These are phyloP conservation scores for Suhomyces guaymorum DNA, from an alignment of 1,139 yeast genomes.

Conservation along the genomic window DNA sequence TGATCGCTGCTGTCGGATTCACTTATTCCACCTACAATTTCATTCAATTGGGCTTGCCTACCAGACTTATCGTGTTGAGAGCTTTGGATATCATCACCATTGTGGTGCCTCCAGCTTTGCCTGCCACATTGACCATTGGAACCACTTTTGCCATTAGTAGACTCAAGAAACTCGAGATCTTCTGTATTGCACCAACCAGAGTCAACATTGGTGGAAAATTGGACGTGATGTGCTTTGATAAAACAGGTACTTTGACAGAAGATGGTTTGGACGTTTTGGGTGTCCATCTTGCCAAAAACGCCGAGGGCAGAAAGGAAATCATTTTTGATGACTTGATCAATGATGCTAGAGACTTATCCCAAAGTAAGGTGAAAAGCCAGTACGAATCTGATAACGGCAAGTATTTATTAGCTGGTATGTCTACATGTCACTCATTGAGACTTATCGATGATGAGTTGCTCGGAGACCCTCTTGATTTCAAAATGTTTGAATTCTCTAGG, in stretches of 20 bases:
- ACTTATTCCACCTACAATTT: slow-evolving; percentile 81
- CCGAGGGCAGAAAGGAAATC: slow-evolving; percentile 51
- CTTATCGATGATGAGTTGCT: slow-evolving; percentile 73
- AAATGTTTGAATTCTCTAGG: slow-evolving; percentile 87
- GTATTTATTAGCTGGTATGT: slow-evolving; percentile 54
- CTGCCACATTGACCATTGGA: slow-evolving; percentile 95
- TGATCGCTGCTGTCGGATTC: slow-evolving; percentile 84
- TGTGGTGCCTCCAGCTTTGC: slow-evolving; percentile 97
- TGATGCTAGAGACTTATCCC: slow-evolving; percentile 17
- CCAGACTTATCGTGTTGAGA: slow-evolving; percentile 71
- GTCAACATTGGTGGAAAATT: slow-evolving; percentile 94
- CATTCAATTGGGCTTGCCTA: slow-evolving; percentile 69
- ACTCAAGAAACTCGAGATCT: slow-evolving; percentile 62
- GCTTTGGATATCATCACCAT: slow-evolving; percentile 93
- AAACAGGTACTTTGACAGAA: slow-evolving; percentile 96
- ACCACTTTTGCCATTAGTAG: slow-evolving; percentile 87
- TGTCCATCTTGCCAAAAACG: slow-evolving; percentile 63
- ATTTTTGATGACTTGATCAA: slow-evolving; percentile 50
- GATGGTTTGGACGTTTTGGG: slow-evolving; percentile 95
- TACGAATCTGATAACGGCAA: slow-evolving; percentile 35
- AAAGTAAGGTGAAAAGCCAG: slow-evolving; percentile 1
- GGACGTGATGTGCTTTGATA: slow-evolving; percentile 89
- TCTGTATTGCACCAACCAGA: slow-evolving; percentile 89
- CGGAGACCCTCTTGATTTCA: slow-evolving; percentile 91
- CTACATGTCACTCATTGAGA: slow-evolving; percentile 87